Evolutionary conservation across 2,329 filamentous ascomycete genomes (phyloP).

Genomic region (Ceratocystis variospora): DNA sequence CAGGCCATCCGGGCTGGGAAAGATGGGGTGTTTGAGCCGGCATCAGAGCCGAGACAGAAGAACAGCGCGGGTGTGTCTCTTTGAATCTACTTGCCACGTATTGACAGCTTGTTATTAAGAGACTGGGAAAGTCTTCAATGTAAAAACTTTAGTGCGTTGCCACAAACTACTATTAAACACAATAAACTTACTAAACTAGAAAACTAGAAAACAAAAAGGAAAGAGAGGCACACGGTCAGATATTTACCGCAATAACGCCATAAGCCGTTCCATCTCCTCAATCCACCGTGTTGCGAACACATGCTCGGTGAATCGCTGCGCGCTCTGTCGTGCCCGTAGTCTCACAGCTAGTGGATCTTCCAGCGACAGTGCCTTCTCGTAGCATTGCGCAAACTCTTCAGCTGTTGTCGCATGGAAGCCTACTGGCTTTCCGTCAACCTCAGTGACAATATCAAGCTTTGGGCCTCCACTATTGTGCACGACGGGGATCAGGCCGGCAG

Average conservation of each 20-base stretch:
- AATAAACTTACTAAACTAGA: neutral
- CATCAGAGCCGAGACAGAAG: conserved; percentile 58
- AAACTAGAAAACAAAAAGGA: neutral
- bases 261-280: conserved; percentile 56
- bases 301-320: conserved; percentile 73
- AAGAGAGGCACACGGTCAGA: neutral
- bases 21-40: conserved; percentile 64
- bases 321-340: conserved; percentile 59
- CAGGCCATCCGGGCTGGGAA: conserved; percentile 50
- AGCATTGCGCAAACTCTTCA: conserved; percentile 67
- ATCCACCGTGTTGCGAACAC: conserved; percentile 74
- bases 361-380: conserved; percentile 60
- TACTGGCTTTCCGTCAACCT: conserved; percentile 63
- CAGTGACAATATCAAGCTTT: conserved; percentile 80
- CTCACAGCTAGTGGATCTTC: conserved; percentile 63
- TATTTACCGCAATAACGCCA: conserved; percentile 32
- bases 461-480: conserved; percentile 90
- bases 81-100: conserved; percentile 21
- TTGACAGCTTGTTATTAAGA: no score
- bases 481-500: conserved; percentile 80
- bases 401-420: conserved; percentile 73
- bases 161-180: conserved; percentile 8
- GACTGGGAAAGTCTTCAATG: no score
- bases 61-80: conserved; percentile 51
- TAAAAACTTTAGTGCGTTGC: neutral